Percentiles rank a stretch among this genome's conserved stretches.
Evolutionary conservation across 1,284 basidiomycete genomes (phyloP).

Genomic region (Trichosporon inkin): DNA sequence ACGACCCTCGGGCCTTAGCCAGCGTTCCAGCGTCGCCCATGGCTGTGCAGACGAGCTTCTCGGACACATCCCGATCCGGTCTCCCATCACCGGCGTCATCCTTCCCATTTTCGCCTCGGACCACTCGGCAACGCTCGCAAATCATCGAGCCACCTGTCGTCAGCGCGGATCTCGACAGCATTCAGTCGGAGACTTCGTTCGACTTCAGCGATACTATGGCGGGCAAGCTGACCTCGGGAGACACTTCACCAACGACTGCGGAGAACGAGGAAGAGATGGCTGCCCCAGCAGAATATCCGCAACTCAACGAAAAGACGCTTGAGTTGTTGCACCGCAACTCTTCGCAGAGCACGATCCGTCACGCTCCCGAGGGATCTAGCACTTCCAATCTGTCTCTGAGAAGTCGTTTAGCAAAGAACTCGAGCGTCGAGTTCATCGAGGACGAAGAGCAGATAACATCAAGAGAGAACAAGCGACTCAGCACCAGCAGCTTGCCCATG

Average conservation of each 20-base stretch:
- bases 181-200: constrained; percentile 39
- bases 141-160: constrained; percentile 1
- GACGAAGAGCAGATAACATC: constrained; percentile 40
- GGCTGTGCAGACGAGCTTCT: constrained; percentile 10
- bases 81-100: constrained; percentile 15
- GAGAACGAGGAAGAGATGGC: constrained; percentile 39
- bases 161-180: constrained; percentile 16
- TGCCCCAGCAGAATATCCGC: not conserved
- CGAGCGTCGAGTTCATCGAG: constrained; percentile 29
- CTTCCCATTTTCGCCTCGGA: constrained; percentile 28
- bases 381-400: constrained; percentile 8
- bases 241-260: constrained; percentile 45
- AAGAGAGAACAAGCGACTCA: constrained; percentile 17
- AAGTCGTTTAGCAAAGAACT: constrained; percentile 13
- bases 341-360: constrained; percentile 51
- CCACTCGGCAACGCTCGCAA: constrained; percentile 28
- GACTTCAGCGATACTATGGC: constrained; percentile 26
- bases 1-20: constrained; percentile 9
- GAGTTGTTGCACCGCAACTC: constrained; percentile 48
- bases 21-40: constrained; percentile 16
- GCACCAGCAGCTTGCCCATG: constrained; percentile 50
- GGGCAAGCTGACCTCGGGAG: constrained; percentile 35
- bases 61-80: constrained; percentile 5
- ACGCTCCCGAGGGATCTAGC: constrained; percentile 19
- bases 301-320: constrained; percentile 26